A percentile compares a stretch with the other conserved stretches of the same genome.
These are phyloP conservation scores for Naganishia cerealis DNA, from an alignment of 1,284 basidiomycete species.

Conservation along the genomic window DNA sequence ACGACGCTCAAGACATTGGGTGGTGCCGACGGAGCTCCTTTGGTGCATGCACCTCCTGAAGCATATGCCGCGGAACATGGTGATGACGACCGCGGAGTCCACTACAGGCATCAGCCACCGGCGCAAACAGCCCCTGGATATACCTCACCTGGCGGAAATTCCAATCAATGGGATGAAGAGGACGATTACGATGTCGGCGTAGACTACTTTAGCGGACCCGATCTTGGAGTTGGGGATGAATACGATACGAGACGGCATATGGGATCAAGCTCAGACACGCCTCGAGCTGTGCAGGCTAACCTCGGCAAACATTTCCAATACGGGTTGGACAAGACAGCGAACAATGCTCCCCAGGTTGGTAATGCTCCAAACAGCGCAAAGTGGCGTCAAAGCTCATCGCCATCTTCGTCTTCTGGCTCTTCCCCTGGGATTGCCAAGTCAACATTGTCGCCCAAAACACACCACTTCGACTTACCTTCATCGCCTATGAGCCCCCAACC, in stretches of 20 bases:
- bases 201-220: conserved; percentile 65
- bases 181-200: conserved; percentile 57
- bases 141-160: conserved; percentile 22
- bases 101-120: conserved; percentile 40
- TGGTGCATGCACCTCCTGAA: conserved; percentile 71
- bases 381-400: conserved; percentile 39
- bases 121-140: conserved; percentile 2
- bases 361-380: conserved; percentile 50
- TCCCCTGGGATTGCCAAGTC: conserved; percentile 16
- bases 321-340: conserved; percentile 35
- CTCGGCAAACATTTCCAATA: conserved; percentile 32
- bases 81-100: conserved; percentile 51
- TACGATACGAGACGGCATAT: conserved; percentile 37
- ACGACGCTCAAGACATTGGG: conserved; percentile 79
- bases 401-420: conserved; percentile 33
- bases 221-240: conserved; percentile 55
- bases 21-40: conserved; percentile 51
- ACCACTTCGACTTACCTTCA: conserved; percentile 8
- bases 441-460: conserved; percentile 20
- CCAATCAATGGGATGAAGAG: conserved; percentile 52
- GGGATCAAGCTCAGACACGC: conserved; percentile 23
- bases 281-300: conserved; percentile 34
- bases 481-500: conserved; percentile 37
- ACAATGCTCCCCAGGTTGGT: conserved; percentile 43
- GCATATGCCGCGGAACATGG: conserved; percentile 47